Evolutionary conservation across 2,329 filamentous ascomycete species (phyloP), one percentile per base, ranked within the genome.

Genomic region (Dactylella cylindrospora): DNA sequence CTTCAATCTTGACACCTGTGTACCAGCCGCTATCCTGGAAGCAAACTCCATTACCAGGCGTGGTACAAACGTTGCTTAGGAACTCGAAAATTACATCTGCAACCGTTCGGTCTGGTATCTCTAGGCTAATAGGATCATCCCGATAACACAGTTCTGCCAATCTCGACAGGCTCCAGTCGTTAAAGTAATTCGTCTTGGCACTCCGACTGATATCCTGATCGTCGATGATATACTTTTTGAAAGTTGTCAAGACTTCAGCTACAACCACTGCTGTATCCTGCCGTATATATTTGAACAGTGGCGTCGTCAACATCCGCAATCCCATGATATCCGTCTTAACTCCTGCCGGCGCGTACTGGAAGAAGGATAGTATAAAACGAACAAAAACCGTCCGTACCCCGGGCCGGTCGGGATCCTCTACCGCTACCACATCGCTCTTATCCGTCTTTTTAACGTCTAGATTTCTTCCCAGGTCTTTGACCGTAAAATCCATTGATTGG

Each of bases 341-440:
- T 62, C 86, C 82, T 3, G 84, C 77, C 65, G 87, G 83, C 53
- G 96, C 80, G 67, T 88, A 87, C 69, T 84, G 88, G 65, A 98
- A 76, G 65, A 88, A 84, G 19, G 85, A 83, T 60, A 96, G 74
- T 26, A 96, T 76, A 71, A 95, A 90, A 32, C 85, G 82, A 49
- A 95, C 79, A 6, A 90, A 86, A 70, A 90, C 89, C 1, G 88
- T 88, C 47, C 93, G 80, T 13, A 95, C 80, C 5, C 90, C 90
- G 1, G 90, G 86, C 68, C 83, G 85, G 64, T 82, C 80, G 4
- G 76, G 73, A 52, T 88, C 84, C 67, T 87, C 85, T 2, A 79
- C 74, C n/a, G 1, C 76, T 76, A 25, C 83, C 78, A 39, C 81
- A 79, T 0, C 77, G 70, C 66, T 80, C 77, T 41, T 81, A 13